Evolutionary conservation across 139 green algal species (phyloP).

Genomic region (Micromonas commoda): DNA sequence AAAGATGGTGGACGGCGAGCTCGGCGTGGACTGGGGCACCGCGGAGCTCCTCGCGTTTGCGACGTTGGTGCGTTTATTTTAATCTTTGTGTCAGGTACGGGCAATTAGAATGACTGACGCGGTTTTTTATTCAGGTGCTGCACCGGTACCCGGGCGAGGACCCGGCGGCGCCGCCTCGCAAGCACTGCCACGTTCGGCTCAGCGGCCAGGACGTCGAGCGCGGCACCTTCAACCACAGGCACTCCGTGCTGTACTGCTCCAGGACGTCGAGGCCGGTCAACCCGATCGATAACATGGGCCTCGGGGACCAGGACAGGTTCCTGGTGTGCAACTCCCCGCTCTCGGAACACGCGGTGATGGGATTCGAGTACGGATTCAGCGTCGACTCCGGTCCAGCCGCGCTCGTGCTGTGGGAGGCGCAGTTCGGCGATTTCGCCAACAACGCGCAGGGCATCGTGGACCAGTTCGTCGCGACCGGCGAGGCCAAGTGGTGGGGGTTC

Average conservation of each 20-base stretch:
- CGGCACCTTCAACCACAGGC: conserved; percentile 76
- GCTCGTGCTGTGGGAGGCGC: conserved; percentile 75
- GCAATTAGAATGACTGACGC: no score
- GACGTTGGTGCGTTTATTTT: neutral
- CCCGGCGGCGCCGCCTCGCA: neutral
- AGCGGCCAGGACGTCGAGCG: conserved; percentile 71
- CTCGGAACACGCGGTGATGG: conserved; percentile 57
- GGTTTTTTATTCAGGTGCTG: no score
- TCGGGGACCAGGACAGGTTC: conserved; percentile 49
- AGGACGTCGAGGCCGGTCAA: conserved; percentile 20
- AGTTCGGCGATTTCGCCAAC: conserved; percentile 90
- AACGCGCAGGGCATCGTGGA: conserved; percentile 74
- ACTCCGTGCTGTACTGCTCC: conserved; percentile 61
- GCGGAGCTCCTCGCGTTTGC: conserved; percentile 18
- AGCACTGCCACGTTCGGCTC: conserved; percentile 39
- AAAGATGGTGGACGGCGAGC: conserved; percentile 57
- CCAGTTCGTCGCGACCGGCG: conserved; percentile 64
- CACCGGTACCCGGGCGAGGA: no score
- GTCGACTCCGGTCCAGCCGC: conserved; percentile 34
- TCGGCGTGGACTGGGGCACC: conserved; percentile 22
- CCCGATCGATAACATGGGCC: conserved; percentile 52
- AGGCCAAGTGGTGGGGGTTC: conserved; percentile 82
- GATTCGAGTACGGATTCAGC: conserved; percentile 79
- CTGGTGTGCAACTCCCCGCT: conserved; percentile 38
- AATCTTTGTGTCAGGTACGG: no score